Conservation (phyloP, 169 alveolate genomes). For the Cryptosporidium bovis region DNA sequence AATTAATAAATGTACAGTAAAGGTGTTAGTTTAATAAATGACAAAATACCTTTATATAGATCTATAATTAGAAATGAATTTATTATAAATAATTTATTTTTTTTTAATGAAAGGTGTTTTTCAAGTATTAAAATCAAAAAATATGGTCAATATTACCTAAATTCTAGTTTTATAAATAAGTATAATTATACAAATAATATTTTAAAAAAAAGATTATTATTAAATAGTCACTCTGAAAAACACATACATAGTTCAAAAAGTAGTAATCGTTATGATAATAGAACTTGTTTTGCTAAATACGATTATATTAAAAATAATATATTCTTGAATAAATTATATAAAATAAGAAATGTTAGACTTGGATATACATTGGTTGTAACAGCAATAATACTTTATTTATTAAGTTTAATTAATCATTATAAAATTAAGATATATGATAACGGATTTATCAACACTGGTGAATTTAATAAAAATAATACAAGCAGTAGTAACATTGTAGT, state of each 20-base stretch:
- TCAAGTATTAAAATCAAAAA: not conserved
- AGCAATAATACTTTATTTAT: conserved; percentile 15
- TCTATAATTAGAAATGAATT: not conserved
- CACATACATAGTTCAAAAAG: not conserved
- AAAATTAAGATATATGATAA: not conserved
- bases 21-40: not conserved
- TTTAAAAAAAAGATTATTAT: not conserved
- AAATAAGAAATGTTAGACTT: conserved; percentile 1
- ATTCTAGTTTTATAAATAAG: not conserved
- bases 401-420: conserved; percentile 9
- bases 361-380: conserved; percentile 15
- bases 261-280: not conserved
- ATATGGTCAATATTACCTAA: no score
- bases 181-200: not conserved
- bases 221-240: not conserved
- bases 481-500: conserved; percentile 8
- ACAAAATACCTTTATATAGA: not conserved
- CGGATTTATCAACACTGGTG: not conserved
- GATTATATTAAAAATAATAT: not conserved
- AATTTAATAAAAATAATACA: not conserved
- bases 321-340: not conserved
- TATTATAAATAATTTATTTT: not conserved
- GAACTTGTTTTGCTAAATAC: not conserved
- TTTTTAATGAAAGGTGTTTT: not conserved
- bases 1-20: not conserved